These are phyloP conservation scores for Fusarium citri DNA, from an alignment of 2,329 filamentous ascomycete genomes.

Conservation along the genomic window DNA sequence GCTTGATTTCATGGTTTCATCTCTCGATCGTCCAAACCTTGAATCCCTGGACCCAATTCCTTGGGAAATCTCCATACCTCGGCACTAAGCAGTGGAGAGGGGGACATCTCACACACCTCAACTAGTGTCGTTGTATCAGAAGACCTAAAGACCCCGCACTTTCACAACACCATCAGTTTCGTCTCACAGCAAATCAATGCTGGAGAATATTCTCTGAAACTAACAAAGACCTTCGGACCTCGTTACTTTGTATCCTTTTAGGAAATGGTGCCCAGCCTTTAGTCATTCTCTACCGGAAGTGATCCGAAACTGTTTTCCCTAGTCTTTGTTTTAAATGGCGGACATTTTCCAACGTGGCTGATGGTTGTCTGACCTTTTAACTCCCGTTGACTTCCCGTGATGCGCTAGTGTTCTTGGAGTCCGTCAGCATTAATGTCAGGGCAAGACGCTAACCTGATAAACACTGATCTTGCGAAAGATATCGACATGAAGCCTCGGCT, in stretches of 20 bases:
- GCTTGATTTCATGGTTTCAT: fast-evolving
- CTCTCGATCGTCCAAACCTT: neutral
- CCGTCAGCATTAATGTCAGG: neutral
- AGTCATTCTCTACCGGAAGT: neutral
- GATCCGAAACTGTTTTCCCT: neutral
- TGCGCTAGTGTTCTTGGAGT: neutral
- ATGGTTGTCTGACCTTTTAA: neutral
- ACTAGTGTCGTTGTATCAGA: neutral
- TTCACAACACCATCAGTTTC: slow-evolving; percentile 18
- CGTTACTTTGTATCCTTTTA: slow-evolving; percentile 15
- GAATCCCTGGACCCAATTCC: neutral
- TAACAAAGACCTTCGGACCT: neutral
- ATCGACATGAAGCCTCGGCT: neutral
- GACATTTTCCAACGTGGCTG: neutral
- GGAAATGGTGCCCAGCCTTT: neutral
- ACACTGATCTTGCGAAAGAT: neutral
- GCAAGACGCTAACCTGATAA: neutral
- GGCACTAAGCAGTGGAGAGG: slow-evolving; percentile 2
- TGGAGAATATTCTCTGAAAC: neutral
- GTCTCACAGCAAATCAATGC: neutral
- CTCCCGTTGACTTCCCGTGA: neutral
- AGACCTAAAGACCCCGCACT: slow-evolving; percentile 22
- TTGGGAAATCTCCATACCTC: neutral
- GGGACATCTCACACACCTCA: slow-evolving; percentile 5
- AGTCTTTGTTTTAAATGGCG: neutral